These are phyloP conservation scores for Phlegmacium glaucopus DNA, from an alignment of 768 basidiomycete genomes.

Conservation along the genomic window DNA sequence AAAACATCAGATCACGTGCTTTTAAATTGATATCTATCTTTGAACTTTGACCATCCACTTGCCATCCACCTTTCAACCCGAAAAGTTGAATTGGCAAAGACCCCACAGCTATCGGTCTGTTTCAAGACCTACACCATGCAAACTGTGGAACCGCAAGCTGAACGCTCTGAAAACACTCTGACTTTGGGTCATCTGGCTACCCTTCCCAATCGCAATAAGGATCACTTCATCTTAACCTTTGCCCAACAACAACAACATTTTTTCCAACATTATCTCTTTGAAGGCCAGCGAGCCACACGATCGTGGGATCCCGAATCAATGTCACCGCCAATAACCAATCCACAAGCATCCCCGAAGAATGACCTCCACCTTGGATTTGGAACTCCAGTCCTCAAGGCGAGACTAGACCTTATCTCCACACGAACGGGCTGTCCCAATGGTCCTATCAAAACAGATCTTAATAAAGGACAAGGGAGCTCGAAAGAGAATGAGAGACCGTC, in stretches of 20 bases:
- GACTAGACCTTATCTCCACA: slow-evolving; percentile 18
- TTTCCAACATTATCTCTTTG: slow-evolving; percentile 38
- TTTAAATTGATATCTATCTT: too few relatives aligned
- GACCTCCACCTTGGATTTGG: slow-evolving; percentile 36
- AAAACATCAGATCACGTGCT: too few relatives aligned
- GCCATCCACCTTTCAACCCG: too few relatives aligned
- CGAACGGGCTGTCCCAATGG: too few relatives aligned
- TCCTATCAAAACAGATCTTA: too few relatives aligned
- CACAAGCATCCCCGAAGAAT: not conserved
- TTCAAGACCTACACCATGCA: too few relatives aligned
- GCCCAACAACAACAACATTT: slow-evolving; percentile 46
- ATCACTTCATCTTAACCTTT: slow-evolving; percentile 41
- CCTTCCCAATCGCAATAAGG: slow-evolving; percentile 39
- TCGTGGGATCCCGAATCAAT: slow-evolving; percentile 25
- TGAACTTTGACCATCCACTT: too few relatives aligned
- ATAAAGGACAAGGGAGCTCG: too few relatives aligned
- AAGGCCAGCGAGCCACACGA: slow-evolving; percentile 31
- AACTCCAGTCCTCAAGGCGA: slow-evolving; percentile 55
- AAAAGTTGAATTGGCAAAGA: too few relatives aligned
- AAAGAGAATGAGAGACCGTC: too few relatives aligned
- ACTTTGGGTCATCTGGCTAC: slow-evolving; percentile 18
- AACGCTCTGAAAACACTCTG: not conserved
- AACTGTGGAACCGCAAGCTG: not conserved
- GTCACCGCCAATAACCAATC: not conserved
- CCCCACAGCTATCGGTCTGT: too few relatives aligned